phyloP scores from a whole-genome alignment of 73 alveolate species.

The Paramecium biaurelia region DNA sequence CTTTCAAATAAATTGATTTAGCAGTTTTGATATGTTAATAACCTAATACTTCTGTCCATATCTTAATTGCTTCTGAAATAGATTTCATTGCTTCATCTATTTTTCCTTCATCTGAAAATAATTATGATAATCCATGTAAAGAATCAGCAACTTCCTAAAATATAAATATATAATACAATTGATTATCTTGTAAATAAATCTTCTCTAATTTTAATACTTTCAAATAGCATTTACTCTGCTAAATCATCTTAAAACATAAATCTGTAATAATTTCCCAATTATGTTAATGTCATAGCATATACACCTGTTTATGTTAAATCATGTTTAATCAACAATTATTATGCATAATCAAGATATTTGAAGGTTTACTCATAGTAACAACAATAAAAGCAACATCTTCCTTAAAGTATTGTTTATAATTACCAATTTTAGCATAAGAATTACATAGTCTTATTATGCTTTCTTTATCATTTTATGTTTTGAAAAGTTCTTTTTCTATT shows the following conservation, averaged over 20 bases:
- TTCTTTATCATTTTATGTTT: background rate
- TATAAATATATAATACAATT: background rate
- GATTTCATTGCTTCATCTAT: background rate
- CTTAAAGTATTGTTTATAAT: background rate
- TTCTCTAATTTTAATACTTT: background rate
- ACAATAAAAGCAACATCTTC: conserved; percentile 16
- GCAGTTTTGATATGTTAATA: conserved; percentile 31
- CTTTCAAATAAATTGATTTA: conserved; percentile 25
- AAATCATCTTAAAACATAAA: conserved; percentile 42
- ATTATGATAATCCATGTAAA: background rate
- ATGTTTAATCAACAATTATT: background rate
- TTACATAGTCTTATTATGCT: background rate
- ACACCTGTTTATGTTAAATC: background rate
- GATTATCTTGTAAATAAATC: background rate
- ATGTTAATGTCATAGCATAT: conserved; percentile 19
- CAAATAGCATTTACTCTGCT: background rate
- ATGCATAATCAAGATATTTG: background rate
- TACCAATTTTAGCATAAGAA: conserved; percentile 40
- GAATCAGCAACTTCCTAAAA: conserved; percentile 45
- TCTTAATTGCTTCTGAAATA: background rate
- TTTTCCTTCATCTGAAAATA: conserved; percentile 9
- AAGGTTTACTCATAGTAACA: conserved; percentile 5
- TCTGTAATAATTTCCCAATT: conserved; percentile 42
- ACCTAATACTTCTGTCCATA: background rate
- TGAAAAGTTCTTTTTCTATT: background rate